phyloP scores from a whole-genome alignment of 352 stramenopile genomes.

The Thraustotheca clavata region DNA sequence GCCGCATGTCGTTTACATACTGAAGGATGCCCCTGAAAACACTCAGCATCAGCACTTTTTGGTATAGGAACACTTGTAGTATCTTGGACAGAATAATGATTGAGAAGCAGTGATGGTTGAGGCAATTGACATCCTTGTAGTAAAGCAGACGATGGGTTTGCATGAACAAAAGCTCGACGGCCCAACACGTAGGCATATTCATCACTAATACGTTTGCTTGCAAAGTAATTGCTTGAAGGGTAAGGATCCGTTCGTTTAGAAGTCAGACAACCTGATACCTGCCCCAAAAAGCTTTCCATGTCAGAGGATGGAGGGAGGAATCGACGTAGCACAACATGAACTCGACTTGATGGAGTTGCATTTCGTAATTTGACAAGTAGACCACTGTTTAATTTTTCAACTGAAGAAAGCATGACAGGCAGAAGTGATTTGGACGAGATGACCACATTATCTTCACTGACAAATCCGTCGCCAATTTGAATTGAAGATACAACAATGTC shows the following conservation, averaged over 20 bases:
- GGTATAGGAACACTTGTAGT: slow-evolving; percentile 17
- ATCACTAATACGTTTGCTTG: slow-evolving; percentile 55
- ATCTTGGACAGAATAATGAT: slow-evolving; percentile 33
- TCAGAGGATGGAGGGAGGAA: background rate
- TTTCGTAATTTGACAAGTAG: background rate
- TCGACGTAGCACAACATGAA: slow-evolving; percentile 1
- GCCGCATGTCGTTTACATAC: too few relatives aligned
- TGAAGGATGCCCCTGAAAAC: too few relatives aligned
- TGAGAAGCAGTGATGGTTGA: slow-evolving; percentile 45
- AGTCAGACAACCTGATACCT: too few relatives aligned
- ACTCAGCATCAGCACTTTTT: slow-evolving; percentile 4
- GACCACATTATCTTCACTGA: too few relatives aligned
- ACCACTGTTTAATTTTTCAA: background rate
- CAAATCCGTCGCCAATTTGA: too few relatives aligned
- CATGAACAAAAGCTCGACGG: slow-evolving; percentile 30
- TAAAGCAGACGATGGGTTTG: slow-evolving; percentile 21
- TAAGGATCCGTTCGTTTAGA: background rate
- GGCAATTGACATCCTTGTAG: slow-evolving; percentile 34
- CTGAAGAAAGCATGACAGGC: background rate
- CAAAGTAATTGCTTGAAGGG: slow-evolving; percentile 30
- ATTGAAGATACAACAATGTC: too few relatives aligned
- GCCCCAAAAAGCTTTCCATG: background rate
- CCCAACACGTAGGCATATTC: slow-evolving; percentile 67
- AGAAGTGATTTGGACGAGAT: too few relatives aligned
- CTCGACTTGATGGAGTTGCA: background rate